These are phyloP conservation scores for Scytalidium sp. DNA, from an alignment of 2,329 filamentous ascomycete genomes.

Conservation along the genomic window DNA sequence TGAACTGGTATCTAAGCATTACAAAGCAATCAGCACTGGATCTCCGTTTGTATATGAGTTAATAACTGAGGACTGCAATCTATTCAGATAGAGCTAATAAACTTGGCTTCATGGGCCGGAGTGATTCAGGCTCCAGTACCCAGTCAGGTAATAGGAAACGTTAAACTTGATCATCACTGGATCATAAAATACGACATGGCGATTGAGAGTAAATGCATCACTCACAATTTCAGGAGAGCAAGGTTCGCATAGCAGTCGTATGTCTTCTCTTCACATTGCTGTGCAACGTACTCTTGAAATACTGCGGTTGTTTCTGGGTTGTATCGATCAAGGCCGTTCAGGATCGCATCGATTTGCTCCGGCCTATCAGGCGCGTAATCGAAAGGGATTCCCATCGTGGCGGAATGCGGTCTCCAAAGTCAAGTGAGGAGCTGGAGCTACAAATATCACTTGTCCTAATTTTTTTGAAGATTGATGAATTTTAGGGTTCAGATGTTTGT, in stretches of 20 bases:
- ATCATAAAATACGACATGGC: slow-evolving; percentile 14
- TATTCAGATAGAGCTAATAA: slow-evolving; percentile 75
- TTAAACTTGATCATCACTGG: slow-evolving; percentile 76
- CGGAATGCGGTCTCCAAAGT: not conserved
- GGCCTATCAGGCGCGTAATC: slow-evolving; percentile 92
- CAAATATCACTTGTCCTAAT: not conserved
- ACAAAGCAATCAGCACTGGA: slow-evolving; percentile 8
- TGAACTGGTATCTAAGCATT: slow-evolving; percentile 87
- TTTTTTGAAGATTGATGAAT: not conserved
- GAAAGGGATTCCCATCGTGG: slow-evolving; percentile 45
- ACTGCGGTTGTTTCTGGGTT: slow-evolving; percentile 93
- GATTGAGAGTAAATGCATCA: slow-evolving; percentile 29
- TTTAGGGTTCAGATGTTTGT: not conserved
- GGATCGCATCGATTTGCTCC: slow-evolving; percentile 86
- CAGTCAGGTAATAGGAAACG: slow-evolving; percentile 99
- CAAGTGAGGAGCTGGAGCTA: not conserved
- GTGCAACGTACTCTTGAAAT: slow-evolving; percentile 90
- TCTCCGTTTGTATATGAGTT: not conserved
- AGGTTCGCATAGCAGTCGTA: slow-evolving; percentile 97
- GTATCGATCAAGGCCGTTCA: slow-evolving; percentile 96
- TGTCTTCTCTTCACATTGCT: slow-evolving; percentile 93
- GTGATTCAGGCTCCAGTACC: slow-evolving; percentile 53
- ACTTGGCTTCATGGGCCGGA: slow-evolving; percentile 62
- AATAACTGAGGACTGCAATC: slow-evolving; percentile 7
- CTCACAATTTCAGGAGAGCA: slow-evolving; percentile 94